Base-by-base conservation (phyloP, 2,329 filamentous ascomycete genomes). In the Albophoma yamanashiensis region DNA sequence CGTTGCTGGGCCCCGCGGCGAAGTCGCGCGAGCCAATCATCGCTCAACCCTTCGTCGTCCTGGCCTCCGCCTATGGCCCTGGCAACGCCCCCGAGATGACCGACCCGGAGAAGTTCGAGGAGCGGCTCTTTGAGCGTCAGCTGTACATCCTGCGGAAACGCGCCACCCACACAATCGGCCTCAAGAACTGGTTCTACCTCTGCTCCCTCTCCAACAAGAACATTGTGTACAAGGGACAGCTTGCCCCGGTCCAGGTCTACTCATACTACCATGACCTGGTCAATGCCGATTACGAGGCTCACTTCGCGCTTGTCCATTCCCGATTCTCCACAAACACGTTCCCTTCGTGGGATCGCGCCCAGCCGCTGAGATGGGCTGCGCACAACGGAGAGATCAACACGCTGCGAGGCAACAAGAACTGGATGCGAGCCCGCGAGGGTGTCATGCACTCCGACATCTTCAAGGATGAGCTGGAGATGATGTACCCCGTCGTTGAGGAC, bases 321-420 rank as follows among this genome's bases (percentile, higher is more conserved):
- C 91, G 93, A 69, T 97, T 97, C 78, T 97, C 92, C 38, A 97
- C 93, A 62, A 97, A 97, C 81, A 97, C 93, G 58, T 97, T 97
- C 77, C 93, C 93, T 25, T 96, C 92, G 1, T 97, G 93, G 93
- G 94, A 97, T 76, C 89, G 93, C 78, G 94, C 93, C 63, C 93
- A 97, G 79, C 93, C 93, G 64, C 79, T 97, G 65, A 86, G 93
- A 76, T 97, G 93, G 93, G 92, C 92, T 65, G 93, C 93, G 69
- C 93, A 97, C 81, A 97, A 97, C 74, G 93, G 93, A 81, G 93
- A 97, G 78, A 97, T 97, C 73, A 97, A 97, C 76, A 97, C 93
- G 1, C 80, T 97, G 63, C 89, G 93, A 72, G 93, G 93, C 63
- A 97, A 97, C 81, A 97, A 97, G 83, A 97, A 97, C 78, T 97